These are phyloP conservation scores for Verticillium alfalfae DNA, from an alignment of 2,329 filamentous ascomycete species.

Conservation along the genomic window DNA sequence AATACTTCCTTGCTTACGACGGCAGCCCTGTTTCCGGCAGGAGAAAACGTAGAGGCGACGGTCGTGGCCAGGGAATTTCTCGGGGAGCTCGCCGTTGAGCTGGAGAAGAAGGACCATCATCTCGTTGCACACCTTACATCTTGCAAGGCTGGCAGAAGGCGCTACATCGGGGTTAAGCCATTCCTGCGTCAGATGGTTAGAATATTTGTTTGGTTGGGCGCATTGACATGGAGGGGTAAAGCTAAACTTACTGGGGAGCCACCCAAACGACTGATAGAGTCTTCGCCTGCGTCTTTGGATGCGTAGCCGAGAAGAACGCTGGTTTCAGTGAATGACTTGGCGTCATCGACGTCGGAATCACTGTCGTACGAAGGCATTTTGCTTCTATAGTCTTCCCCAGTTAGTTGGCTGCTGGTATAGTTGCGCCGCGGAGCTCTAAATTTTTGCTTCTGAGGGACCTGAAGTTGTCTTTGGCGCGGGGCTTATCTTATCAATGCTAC, in stretches of 20 bases:
- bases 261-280: constrained; percentile 82
- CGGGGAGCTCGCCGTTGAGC: constrained; percentile 83
- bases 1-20: constrained; percentile 76
- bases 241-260: constrained; percentile 67
- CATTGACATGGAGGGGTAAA: neutral
- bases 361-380: constrained; percentile 77
- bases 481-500: constrained; percentile 17
- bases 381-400: neutral
- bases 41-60: constrained; percentile 81
- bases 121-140: constrained; percentile 82
- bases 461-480: constrained; percentile 16
- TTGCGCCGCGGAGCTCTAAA: constrained; percentile 27
- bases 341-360: constrained; percentile 68
- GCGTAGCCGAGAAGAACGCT: constrained; percentile 89
- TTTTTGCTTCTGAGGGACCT: constrained; percentile 21
- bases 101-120: constrained; percentile 83
- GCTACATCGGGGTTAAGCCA: constrained; percentile 73
- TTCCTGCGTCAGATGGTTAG: constrained; percentile 44
- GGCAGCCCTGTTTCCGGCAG: constrained; percentile 73
- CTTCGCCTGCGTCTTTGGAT: constrained; percentile 70
- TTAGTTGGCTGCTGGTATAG: neutral
- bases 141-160: constrained; percentile 71
- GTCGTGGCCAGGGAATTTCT: constrained; percentile 81
- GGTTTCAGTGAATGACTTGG: constrained; percentile 62
- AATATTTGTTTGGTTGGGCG: neutral